These are phyloP conservation scores for Radiomyces spectabilis DNA, from an alignment of 192 early-diverging fungal genomes.

Conservation along the genomic window DNA sequence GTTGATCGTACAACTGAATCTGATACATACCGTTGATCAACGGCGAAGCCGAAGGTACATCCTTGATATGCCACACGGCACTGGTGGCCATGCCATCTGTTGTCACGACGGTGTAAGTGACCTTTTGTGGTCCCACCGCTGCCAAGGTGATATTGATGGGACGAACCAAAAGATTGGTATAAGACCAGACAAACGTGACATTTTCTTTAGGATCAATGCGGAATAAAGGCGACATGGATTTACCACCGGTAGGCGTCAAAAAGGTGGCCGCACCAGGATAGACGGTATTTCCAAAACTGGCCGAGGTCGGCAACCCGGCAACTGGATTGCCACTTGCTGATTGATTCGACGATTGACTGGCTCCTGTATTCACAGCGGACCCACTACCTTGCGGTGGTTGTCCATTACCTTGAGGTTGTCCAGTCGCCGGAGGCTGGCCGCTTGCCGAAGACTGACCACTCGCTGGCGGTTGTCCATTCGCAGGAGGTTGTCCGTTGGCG, in stretches of 20 bases:
- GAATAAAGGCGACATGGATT: constrained; percentile 23
- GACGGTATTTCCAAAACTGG: constrained; percentile 14
- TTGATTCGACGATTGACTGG: not conserved
- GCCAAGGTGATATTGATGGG: constrained; percentile 21
- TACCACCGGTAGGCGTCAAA: constrained; percentile 19
- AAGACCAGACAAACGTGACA: constrained; percentile 29
- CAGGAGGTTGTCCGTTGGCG: too few species aligned
- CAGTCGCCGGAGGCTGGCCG: too few species aligned
- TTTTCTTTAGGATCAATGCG: constrained; percentile 17
- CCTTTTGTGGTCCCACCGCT: constrained; percentile 13
- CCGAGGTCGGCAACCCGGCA: constrained; percentile 18
- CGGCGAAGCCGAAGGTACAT: constrained; percentile 14
- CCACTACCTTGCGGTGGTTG: too few species aligned
- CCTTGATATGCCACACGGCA: constrained; percentile 22
- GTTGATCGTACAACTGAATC: constrained; percentile 28
- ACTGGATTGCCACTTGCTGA: not conserved
- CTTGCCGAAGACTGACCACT: too few species aligned
- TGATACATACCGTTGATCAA: constrained; percentile 28
- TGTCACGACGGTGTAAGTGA: constrained; percentile 19
- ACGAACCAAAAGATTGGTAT: constrained; percentile 22
- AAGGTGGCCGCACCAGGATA: constrained; percentile 15
- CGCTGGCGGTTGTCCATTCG: too few species aligned
- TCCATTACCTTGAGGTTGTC: too few species aligned
- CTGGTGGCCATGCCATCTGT: constrained; percentile 16
- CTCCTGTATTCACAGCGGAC: not conserved